Percentiles rank a stretch among this genome's conserved stretches.
Evolutionary conservation across 1,284 basidiomycete genomes (phyloP).

Genomic region (Apiotrichum brassicae): DNA sequence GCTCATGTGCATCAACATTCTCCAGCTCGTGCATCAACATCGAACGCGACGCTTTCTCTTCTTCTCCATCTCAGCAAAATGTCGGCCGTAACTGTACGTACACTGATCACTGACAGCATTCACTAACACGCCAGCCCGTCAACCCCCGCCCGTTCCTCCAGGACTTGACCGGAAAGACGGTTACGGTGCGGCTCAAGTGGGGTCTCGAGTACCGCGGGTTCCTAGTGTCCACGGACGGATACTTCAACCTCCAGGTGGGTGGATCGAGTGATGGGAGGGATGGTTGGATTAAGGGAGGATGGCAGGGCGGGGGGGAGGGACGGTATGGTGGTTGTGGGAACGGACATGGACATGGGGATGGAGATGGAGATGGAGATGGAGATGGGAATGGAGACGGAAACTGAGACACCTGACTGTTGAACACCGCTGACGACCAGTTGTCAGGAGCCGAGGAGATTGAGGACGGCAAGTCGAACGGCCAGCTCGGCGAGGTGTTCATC

Average conservation of each 20-base stretch:
- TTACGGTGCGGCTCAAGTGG: constrained; percentile 95
- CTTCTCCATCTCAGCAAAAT: constrained; percentile 14
- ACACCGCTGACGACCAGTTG: constrained; percentile 61
- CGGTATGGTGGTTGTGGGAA: too few species aligned
- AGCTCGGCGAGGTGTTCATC: constrained; percentile 97
- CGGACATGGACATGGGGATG: background rate
- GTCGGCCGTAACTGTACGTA: constrained; percentile 26
- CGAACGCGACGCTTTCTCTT: background rate
- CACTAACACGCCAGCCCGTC: constrained; percentile 57
- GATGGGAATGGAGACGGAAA: background rate
- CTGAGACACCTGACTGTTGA: too few species aligned
- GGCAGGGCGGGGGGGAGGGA: too few species aligned
- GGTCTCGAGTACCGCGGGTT: constrained; percentile 99
- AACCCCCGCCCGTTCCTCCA: constrained; percentile 99
- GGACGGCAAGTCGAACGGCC: constrained; percentile 90
- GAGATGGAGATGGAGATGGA: background rate
- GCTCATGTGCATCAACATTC: background rate
- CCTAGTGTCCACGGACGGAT: constrained; percentile 95
- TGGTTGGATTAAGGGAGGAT: too few species aligned
- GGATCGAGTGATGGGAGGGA: too few species aligned
- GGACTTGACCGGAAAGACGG: constrained; percentile 94
- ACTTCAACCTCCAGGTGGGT: constrained; percentile 96
- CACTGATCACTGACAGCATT: background rate
- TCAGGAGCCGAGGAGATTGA: constrained; percentile 98
- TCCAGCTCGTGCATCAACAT: too few species aligned